Conservation (phyloP, 2,329 filamentous ascomycete genomes). For the Paracoccidioides lutzii region DNA sequence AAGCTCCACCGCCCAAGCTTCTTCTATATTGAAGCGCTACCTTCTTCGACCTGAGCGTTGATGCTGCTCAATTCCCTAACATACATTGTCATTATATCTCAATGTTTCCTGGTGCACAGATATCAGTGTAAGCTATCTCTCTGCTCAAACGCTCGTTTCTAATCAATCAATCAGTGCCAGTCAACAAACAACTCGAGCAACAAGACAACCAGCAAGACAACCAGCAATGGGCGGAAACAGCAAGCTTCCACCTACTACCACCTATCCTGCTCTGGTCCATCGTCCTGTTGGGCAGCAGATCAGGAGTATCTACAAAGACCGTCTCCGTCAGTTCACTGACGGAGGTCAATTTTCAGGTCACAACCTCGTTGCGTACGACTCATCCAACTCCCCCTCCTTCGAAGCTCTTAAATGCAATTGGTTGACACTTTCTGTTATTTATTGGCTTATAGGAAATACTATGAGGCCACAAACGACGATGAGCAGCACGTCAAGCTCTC, state of each 20-base stretch:
- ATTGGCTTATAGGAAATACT: conserved; percentile 47
- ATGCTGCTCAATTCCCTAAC: neutral
- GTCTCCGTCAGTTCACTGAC: conserved; percentile 68
- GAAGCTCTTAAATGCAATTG: conserved; percentile 5
- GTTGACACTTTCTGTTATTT: neutral
- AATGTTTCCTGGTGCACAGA: neutral
- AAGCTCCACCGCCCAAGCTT: too few relatives aligned
- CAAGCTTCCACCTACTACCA: conserved; percentile 22
- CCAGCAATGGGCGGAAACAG: conserved; percentile 27
- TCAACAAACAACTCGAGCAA: neutral
- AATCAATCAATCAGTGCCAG: neutral
- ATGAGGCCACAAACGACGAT: conserved; percentile 55
- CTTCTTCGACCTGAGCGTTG: neutral
- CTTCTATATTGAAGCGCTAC: neutral
- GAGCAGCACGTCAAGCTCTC: conserved; percentile 68
- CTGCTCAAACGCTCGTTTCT: neutral
- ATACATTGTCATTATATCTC: neutral
- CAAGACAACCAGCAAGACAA: neutral
- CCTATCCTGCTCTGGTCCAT: conserved; percentile 39
- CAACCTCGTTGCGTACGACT: conserved; percentile 56
- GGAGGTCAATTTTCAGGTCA: conserved; percentile 64
- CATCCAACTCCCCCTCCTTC: conserved; percentile 2
- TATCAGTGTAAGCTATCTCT: neutral
- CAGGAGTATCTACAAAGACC: conserved; percentile 68
- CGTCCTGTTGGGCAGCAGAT: conserved; percentile 64